These are phyloP conservation scores for Capsella bursapastoris DNA, from an alignment of 345 rosid species.

Conservation along the genomic window DNA sequence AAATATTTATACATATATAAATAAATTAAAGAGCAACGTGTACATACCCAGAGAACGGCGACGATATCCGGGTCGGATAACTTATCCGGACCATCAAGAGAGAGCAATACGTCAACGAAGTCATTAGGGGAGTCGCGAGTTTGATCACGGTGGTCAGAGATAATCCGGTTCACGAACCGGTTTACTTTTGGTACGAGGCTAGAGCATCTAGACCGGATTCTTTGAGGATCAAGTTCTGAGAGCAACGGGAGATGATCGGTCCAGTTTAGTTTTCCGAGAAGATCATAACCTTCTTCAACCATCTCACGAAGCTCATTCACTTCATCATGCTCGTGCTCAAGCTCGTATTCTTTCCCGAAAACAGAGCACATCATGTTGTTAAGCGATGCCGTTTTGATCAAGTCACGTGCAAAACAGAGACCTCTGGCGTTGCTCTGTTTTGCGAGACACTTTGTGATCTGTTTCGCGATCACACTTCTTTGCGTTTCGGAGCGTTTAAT, in stretches of 20 bases:
- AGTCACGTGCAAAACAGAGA: constrained; percentile 48
- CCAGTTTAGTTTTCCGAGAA: constrained; percentile 71
- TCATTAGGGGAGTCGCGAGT: constrained; percentile 44
- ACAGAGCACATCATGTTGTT: constrained; percentile 78
- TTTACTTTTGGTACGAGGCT: constrained; percentile 67
- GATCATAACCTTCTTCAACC: constrained; percentile 76
- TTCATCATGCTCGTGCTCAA: constrained; percentile 49
- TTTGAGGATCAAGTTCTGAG: constrained; percentile 64
- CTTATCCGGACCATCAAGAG: constrained; percentile 60
- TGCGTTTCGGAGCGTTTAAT: constrained; percentile 57
- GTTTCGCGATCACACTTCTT: constrained; percentile 51
- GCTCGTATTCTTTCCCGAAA: constrained; percentile 60
- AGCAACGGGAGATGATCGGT: constrained; percentile 75
- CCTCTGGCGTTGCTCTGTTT: constrained; percentile 27
- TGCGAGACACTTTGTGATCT: constrained; percentile 49
- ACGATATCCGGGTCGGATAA: constrained; percentile 65
- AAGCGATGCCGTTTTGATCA: constrained; percentile 70
- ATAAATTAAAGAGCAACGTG: neutral
- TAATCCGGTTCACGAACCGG: constrained; percentile 61
- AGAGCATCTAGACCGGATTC: constrained; percentile 67
- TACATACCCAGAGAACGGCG: constrained; percentile 83
- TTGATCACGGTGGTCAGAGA: constrained; percentile 57
- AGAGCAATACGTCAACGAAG: constrained; percentile 71
- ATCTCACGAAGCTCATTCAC: constrained; percentile 52
- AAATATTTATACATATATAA: neutral